Conservation (phyloP, 768 basidiomycete species). For the Fomitopsis pulvina region DNA sequence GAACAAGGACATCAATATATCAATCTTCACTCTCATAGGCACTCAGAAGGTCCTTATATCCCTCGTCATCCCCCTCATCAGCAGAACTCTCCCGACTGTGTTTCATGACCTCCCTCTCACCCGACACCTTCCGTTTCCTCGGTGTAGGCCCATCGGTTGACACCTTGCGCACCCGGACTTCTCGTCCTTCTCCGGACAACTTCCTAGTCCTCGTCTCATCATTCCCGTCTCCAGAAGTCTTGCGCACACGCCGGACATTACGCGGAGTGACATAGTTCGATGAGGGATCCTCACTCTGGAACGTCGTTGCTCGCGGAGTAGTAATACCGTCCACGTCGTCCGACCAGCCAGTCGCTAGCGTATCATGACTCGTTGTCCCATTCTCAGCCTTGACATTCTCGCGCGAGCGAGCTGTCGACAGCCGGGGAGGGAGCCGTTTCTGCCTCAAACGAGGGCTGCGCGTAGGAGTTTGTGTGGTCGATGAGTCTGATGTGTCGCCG, state of each 20-base stretch:
- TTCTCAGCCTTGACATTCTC: constrained; percentile 18
- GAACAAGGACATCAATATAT: too few relatives aligned
- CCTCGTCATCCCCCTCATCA: constrained; percentile 71
- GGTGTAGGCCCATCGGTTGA: constrained; percentile 18
- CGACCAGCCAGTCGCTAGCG: constrained; percentile 44
- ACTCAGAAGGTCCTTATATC: constrained; percentile 71
- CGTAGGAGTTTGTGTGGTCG: constrained; percentile 30
- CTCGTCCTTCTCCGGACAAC: constrained; percentile 30
- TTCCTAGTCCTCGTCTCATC: constrained; percentile 32
- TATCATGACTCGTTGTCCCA: constrained; percentile 33
- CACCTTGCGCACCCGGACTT: constrained; percentile 28
- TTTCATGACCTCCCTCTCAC: constrained; percentile 30
- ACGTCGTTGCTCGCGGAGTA: constrained; percentile 53
- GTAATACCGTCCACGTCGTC: constrained; percentile 34
- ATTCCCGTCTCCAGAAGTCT: constrained; percentile 15
- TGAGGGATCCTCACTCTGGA: constrained; percentile 29
- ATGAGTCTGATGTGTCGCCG: constrained; percentile 47
- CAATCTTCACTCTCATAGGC: constrained; percentile 78
- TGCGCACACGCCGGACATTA: constrained; percentile 17
- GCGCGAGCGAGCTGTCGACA: constrained; percentile 42
- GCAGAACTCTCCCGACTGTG: constrained; percentile 54
- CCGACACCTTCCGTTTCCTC: constrained; percentile 19
- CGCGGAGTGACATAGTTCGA: constrained; percentile 24
- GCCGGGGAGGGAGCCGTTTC: constrained; percentile 42
- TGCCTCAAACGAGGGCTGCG: constrained; percentile 42